A percentile compares a stretch with the other conserved stretches of the same genome.
Evolutionary conservation across 768 basidiomycete genomes (phyloP).

Genomic region (Mycena galopus): DNA sequence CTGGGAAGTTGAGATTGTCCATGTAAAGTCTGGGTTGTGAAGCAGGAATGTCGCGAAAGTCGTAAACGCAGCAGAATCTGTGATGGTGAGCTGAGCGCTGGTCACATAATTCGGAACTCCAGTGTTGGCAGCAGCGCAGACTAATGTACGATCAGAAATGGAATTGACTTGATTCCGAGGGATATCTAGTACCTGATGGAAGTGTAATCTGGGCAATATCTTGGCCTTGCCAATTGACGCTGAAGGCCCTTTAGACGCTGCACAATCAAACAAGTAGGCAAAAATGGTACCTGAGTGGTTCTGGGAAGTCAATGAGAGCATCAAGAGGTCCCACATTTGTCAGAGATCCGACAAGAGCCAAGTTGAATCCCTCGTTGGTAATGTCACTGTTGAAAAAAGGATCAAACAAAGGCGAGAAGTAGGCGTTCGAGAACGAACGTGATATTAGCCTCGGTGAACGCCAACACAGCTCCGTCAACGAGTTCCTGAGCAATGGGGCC

Average conservation of each 20-base stretch:
- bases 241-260: constrained; percentile 37
- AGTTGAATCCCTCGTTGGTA: constrained; percentile 72
- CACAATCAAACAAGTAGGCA: not conserved
- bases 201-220: constrained; percentile 74
- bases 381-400: constrained; percentile 54
- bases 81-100: constrained; percentile 67
- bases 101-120: constrained; percentile 76
- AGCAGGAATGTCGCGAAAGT: constrained; percentile 74
- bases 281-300: constrained; percentile 66
- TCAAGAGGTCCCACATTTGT: constrained; percentile 78
- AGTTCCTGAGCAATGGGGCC: constrained; percentile 75
- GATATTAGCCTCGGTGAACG: constrained; percentile 71
- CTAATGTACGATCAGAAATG: constrained; percentile 43
- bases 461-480: constrained; percentile 67
- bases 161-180: not conserved
- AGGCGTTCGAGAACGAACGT: constrained; percentile 51
- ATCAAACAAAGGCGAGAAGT: not conserved
- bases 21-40: constrained; percentile 73
- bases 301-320: constrained; percentile 73
- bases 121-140: constrained; percentile 75
- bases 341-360: constrained; percentile 70
- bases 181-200: constrained; percentile 63
- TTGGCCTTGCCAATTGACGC: constrained; percentile 73
- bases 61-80: constrained; percentile 69
- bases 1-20: constrained; percentile 77